phyloP scores from a whole-genome alignment of 2,329 filamentous ascomycete species.

The Botrytis deweyae region DNA sequence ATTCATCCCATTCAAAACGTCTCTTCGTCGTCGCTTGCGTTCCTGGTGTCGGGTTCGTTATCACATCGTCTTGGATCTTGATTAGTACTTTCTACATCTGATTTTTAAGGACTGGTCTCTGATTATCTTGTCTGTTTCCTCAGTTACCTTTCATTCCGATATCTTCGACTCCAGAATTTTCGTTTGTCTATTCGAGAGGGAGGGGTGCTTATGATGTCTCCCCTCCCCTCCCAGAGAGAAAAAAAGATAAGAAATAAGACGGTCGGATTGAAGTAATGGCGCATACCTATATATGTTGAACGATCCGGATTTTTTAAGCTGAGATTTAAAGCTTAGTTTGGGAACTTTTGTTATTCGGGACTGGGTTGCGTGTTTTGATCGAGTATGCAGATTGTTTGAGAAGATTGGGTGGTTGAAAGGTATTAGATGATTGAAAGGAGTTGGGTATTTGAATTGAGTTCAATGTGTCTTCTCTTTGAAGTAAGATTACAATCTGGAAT shows the following conservation, averaged over 20 bases:
- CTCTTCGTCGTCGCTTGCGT: neutral
- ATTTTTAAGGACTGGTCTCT: accelerated
- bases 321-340: neutral
- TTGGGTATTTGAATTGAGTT: neutral
- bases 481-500: neutral
- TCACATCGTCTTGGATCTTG: neutral
- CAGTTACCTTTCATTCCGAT: neutral
- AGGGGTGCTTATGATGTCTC: neutral
- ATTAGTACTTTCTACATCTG: neutral
- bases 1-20: neutral
- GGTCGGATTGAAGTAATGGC: neutral
- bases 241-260: accelerated
- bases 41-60: neutral
- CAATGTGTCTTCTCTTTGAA: neutral
- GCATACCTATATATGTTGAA: neutral
- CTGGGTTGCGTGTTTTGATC: neutral
- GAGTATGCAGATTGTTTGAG: neutral
- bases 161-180: neutral
- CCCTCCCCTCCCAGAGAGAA: neutral
- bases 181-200: neutral
- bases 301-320: accelerated
- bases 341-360: neutral
- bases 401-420: neutral
- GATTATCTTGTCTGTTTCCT: neutral
- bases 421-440: neutral